Evolutionary conservation across 805 yeast genomes (phyloP).

Genomic region (Ogataea trehalophila): DNA sequence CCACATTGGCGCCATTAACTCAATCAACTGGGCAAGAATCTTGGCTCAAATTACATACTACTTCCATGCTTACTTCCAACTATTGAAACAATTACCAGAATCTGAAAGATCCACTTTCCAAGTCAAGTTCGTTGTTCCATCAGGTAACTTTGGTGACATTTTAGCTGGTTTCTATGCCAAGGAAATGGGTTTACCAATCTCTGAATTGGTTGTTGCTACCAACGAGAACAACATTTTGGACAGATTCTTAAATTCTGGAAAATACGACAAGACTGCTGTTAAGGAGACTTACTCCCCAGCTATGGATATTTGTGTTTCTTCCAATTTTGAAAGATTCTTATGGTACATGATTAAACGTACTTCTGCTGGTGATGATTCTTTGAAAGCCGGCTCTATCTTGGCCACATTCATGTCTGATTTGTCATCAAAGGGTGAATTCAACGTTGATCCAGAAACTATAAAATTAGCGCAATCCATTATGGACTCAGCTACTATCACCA

Average conservation of each 20-base stretch:
- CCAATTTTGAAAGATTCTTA: slow-evolving; percentile 92
- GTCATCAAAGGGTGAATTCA: slow-evolving; percentile 70
- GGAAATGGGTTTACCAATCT: slow-evolving; percentile 92
- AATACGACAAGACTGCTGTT: slow-evolving; percentile 74
- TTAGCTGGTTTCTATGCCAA: slow-evolving; percentile 94
- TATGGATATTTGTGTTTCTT: slow-evolving; percentile 94
- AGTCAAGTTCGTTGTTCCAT: slow-evolving; percentile 88
- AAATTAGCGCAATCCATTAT: slow-evolving; percentile 64
- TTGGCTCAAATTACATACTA: slow-evolving; percentile 97
- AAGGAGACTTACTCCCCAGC: slow-evolving; percentile 95
- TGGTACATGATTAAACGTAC: slow-evolving; percentile 89
- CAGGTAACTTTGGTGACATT: slow-evolving; percentile 98
- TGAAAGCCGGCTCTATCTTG: slow-evolving; percentile 70
- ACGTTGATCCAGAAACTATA: slow-evolving; percentile 61
- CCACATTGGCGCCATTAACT: slow-evolving; percentile 96
- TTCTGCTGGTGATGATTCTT: slow-evolving; percentile 49
- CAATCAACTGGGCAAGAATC: slow-evolving; percentile 98
- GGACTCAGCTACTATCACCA: slow-evolving; percentile 74
- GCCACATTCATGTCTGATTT: slow-evolving; percentile 74
- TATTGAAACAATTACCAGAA: slow-evolving; percentile 35
- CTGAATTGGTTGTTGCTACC: slow-evolving; percentile 86
- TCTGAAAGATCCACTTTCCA: slow-evolving; percentile 33
- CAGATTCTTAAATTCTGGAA: slow-evolving; percentile 84
- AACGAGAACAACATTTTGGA: slow-evolving; percentile 93
- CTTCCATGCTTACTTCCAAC: slow-evolving; percentile 84